A percentile compares a stretch with the other conserved stretches of the same genome.
phyloP scores from a whole-genome alignment of 257 asterid genomes.

The Nemophila menziesii region DNA sequence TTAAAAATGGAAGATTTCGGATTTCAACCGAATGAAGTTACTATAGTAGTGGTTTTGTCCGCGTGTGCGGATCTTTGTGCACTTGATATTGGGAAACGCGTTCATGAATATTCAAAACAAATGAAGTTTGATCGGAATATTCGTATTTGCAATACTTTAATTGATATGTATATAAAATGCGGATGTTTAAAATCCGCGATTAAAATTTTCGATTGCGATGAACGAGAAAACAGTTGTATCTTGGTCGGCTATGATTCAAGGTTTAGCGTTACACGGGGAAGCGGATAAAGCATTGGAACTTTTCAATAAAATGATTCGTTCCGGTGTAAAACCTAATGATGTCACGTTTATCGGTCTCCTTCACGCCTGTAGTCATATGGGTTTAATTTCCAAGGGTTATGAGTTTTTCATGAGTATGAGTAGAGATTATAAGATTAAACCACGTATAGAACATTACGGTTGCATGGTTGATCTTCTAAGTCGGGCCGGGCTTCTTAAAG shows the following conservation, averaged over 20 bases:
- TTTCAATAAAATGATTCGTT: constrained; percentile 33
- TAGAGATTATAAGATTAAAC: constrained; percentile 26
- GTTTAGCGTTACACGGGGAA: constrained; percentile 64
- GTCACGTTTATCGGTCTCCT: constrained; percentile 66
- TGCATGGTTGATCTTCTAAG: constrained; percentile 74
- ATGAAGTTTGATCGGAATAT: constrained; percentile 46
- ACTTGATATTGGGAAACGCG: constrained; percentile 45
- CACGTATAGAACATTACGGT: constrained; percentile 61
- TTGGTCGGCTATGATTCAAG: constrained; percentile 69
- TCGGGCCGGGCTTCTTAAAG: constrained; percentile 48
- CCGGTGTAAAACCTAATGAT: constrained; percentile 46
- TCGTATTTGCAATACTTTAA: constrained; percentile 60
- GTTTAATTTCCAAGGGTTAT: constrained; percentile 42
- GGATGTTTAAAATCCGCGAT: constrained; percentile 44
- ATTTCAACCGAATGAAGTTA: constrained; percentile 47
- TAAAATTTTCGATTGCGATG: constrained; percentile 34
- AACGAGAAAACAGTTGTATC: constrained; percentile 22
- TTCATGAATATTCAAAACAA: constrained; percentile 57
- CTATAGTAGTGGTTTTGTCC: constrained; percentile 52
- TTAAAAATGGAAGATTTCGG: constrained; percentile 41
- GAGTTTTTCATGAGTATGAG: constrained; percentile 51
- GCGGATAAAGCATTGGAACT: constrained; percentile 57
- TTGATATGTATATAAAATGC: constrained; percentile 65
- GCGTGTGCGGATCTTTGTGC: constrained; percentile 55
- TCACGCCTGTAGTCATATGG: constrained; percentile 67